A percentile compares a stretch with the other conserved stretches of the same genome.
These are phyloP conservation scores for Margaritispora aquatica DNA, from an alignment of 495 filamentous ascomycete species.

Conservation along the genomic window DNA sequence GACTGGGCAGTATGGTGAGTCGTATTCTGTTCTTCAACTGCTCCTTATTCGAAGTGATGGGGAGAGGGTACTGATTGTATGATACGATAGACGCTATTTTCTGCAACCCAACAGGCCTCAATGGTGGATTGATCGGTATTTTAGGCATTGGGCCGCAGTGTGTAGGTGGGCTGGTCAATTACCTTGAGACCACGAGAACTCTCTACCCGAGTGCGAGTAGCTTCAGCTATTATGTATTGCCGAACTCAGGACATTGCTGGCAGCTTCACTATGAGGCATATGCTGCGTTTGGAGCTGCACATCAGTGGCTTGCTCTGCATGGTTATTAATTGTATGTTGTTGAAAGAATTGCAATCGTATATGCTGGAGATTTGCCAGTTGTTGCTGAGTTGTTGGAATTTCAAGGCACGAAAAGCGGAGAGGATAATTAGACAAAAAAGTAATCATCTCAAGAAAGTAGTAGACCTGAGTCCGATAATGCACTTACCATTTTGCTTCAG, in stretches of 20 bases:
- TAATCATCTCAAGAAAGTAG: no score
- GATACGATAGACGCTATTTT: neutral
- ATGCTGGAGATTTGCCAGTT: neutral
- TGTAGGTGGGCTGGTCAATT: neutral
- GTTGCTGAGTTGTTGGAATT: no score
- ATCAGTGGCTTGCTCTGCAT: conserved; percentile 21
- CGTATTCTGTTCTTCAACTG: neutral
- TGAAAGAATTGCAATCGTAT: neutral
- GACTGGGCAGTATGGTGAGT: conserved; percentile 7
- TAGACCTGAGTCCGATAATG: no score
- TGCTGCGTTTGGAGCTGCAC: conserved; percentile 32
- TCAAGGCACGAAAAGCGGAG: no score
- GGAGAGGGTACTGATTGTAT: neutral
- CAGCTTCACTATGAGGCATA: conserved; percentile 45
- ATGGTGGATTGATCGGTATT: neutral
- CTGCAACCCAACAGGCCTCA: neutral
- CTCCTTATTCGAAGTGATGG: neutral
- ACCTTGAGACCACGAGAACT: neutral
- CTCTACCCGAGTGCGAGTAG: neutral
- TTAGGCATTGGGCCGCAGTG: neutral
- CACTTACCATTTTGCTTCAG: no score
- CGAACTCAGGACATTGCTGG: conserved; percentile 43
- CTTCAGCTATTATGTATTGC: conserved; percentile 33
- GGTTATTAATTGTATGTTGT: conserved; percentile 1
- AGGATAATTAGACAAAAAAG: no score